Evolutionary conservation across 1,284 basidiomycete species (phyloP).

Genomic region (Malassezia psittaci): DNA sequence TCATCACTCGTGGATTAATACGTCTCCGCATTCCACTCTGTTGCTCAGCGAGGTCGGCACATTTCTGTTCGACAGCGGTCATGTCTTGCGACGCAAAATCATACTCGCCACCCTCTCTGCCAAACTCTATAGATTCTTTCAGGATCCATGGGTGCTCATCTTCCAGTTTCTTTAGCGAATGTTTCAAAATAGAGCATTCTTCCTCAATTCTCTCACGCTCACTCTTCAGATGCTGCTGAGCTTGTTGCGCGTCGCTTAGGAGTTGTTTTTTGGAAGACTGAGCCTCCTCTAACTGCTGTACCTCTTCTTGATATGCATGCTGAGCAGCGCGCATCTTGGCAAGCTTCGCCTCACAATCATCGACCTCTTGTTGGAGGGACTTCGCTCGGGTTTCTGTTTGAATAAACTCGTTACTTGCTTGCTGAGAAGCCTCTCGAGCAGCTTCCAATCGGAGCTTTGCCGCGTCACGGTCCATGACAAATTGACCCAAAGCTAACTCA

Average conservation of each 20-base stretch:
- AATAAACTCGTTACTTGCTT: slow-evolving; percentile 59
- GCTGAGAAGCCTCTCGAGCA: slow-evolving; percentile 56
- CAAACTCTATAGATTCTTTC: slow-evolving; percentile 80
- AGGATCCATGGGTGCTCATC: slow-evolving; percentile 77
- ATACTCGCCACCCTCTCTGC: slow-evolving; percentile 68
- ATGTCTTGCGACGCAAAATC: slow-evolving; percentile 72
- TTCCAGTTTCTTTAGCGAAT: slow-evolving; percentile 55
- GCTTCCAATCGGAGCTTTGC: slow-evolving; percentile 58
- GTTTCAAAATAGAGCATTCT: slow-evolving; percentile 48
- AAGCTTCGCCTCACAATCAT: slow-evolving; percentile 63
- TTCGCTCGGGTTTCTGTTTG: slow-evolving; percentile 55
- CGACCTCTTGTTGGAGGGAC: slow-evolving; percentile 57
- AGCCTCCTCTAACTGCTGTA: slow-evolving; percentile 67
- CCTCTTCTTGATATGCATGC: slow-evolving; percentile 74
- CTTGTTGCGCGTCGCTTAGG: slow-evolving; percentile 63
- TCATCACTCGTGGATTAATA: slow-evolving; percentile 87
- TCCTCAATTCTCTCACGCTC: slow-evolving; percentile 52
- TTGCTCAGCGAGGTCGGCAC: slow-evolving; percentile 65
- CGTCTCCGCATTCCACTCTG: slow-evolving; percentile 87
- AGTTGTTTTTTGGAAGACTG: slow-evolving; percentile 72
- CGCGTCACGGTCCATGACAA: slow-evolving; percentile 64
- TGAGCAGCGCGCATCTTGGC: slow-evolving; percentile 74
- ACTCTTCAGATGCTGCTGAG: slow-evolving; percentile 57
- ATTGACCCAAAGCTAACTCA: slow-evolving; percentile 77
- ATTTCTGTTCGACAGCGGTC: slow-evolving; percentile 57